Evolutionary conservation across 208 protist genomes (phyloP).

Genomic region (Trypanosoma grayi): DNA sequence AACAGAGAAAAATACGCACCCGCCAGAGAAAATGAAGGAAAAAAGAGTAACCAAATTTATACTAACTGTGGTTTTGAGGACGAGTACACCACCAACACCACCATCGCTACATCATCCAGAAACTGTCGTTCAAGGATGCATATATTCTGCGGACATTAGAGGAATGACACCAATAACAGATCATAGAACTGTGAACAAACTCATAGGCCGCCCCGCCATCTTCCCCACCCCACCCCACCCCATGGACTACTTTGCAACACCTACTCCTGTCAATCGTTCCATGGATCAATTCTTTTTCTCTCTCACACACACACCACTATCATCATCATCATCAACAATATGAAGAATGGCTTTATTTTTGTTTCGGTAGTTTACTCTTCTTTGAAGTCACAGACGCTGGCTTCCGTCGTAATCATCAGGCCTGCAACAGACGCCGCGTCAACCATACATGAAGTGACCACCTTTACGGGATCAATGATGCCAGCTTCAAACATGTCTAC

Average conservation of each 20-base stretch:
- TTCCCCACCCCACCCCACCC: neutral
- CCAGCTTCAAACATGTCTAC: slow-evolving; percentile 98
- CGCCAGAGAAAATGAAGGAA: neutral
- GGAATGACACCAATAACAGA: neutral
- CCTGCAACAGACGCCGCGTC: slow-evolving; percentile 97
- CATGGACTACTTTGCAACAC: neutral
- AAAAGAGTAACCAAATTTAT: neutral
- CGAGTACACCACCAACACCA: too few species aligned
- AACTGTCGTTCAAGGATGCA: too few species aligned
- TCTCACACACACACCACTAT: too few species aligned
- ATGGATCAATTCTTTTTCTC: neutral
- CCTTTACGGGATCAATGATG: slow-evolving; percentile 99
- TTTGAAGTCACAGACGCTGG: slow-evolving; percentile 92
- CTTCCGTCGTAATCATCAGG: slow-evolving; percentile 99
- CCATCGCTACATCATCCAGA: neutral
- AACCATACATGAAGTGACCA: slow-evolving; percentile 97
- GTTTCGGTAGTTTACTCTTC: slow-evolving; percentile 1
- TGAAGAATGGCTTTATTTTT: neutral
- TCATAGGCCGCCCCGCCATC: neutral
- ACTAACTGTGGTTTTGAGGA: too few species aligned
- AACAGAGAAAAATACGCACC: too few species aligned
- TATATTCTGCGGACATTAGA: neutral
- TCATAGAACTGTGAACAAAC: neutral
- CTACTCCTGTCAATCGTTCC: neutral
- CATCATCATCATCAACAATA: too few species aligned